A percentile compares a stretch with the other conserved stretches of the same genome.
These are phyloP conservation scores for Annona cherimola DNA, from an alignment of 164 flowering plant species.

Conservation along the genomic window DNA sequence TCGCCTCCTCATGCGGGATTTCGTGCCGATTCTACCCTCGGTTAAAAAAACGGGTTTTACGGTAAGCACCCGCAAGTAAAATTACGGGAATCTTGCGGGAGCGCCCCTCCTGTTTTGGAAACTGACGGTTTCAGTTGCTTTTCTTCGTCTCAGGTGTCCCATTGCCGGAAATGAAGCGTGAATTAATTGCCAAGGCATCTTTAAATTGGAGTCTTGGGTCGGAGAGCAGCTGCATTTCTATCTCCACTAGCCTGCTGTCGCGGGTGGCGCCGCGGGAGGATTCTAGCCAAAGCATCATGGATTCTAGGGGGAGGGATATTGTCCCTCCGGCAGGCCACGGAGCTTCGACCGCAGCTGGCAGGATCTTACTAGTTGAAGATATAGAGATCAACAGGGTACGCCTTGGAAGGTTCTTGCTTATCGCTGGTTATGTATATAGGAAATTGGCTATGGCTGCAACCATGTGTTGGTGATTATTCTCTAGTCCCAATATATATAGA, in stretches of 20 bases:
- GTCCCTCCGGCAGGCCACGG: neutral
- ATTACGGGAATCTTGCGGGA: neutral
- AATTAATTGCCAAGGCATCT: neutral
- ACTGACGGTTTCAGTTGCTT: neutral
- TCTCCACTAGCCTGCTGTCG: neutral
- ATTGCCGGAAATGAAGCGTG: slow-evolving; percentile 3
- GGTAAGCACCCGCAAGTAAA: neutral
- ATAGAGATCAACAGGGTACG: slow-evolving; percentile 15
- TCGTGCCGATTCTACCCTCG: neutral
- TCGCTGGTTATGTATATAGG: neutral
- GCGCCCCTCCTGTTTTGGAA: neutral
- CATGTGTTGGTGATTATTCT: neutral
- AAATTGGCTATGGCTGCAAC: neutral
- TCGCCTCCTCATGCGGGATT: neutral
- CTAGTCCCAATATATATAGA: too few species aligned
- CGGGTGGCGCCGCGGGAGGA: neutral
- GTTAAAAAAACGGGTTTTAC: neutral
- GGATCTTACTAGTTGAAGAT: slow-evolving; percentile 16
- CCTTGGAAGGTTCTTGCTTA: neutral
- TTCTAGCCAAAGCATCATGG: neutral
- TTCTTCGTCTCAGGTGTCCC: neutral
- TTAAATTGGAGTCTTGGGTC: slow-evolving; percentile 2
- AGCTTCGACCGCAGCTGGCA: neutral
- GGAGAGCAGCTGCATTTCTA: neutral
- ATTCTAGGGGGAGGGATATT: neutral